These are phyloP conservation scores for Alternaria dauci DNA, from an alignment of 2,329 filamentous ascomycete species.

Conservation along the genomic window DNA sequence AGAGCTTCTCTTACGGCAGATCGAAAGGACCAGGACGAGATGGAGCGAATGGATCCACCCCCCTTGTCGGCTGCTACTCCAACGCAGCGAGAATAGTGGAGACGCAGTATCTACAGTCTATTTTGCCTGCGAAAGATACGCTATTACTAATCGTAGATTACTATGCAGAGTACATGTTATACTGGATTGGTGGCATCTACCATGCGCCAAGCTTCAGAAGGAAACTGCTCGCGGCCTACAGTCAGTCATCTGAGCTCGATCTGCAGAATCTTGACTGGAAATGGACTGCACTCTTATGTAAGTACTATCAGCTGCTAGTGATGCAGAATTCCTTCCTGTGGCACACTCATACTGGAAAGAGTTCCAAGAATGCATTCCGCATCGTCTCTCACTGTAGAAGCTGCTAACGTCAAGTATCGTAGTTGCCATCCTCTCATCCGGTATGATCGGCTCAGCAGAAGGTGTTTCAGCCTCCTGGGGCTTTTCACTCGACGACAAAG, in stretches of 20 bases:
- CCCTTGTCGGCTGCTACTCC: slow-evolving; percentile 28
- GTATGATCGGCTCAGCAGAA: slow-evolving; percentile 54
- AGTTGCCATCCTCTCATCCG: slow-evolving; percentile 55
- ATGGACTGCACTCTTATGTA: slow-evolving; percentile 54
- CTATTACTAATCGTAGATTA: slow-evolving; percentile 48
- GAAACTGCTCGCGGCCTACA: slow-evolving; percentile 52
- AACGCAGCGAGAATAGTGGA: slow-evolving; percentile 37
- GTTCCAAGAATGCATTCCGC: background rate
- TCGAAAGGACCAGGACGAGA: slow-evolving; percentile 17
- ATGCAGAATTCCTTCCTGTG: background rate
- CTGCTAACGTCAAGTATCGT: slow-evolving; percentile 22
- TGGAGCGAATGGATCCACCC: background rate
- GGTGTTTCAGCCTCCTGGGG: slow-evolving; percentile 53
- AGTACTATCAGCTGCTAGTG: background rate
- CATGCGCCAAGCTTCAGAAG: slow-evolving; percentile 51
- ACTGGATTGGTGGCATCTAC: slow-evolving; percentile 53
- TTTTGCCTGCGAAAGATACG: slow-evolving; percentile 45
- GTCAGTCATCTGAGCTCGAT: slow-evolving; percentile 51
- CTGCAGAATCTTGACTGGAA: slow-evolving; percentile 39
- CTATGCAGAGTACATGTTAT: slow-evolving; percentile 50
- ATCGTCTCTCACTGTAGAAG: background rate
- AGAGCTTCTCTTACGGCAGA: slow-evolving; percentile 26
- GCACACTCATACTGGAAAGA: background rate
- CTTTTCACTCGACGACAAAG: slow-evolving; percentile 53
- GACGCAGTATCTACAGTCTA: slow-evolving; percentile 45